phyloP scores from a whole-genome alignment of 495 filamentous ascomycete genomes.

The Endocarpon pusillum region DNA sequence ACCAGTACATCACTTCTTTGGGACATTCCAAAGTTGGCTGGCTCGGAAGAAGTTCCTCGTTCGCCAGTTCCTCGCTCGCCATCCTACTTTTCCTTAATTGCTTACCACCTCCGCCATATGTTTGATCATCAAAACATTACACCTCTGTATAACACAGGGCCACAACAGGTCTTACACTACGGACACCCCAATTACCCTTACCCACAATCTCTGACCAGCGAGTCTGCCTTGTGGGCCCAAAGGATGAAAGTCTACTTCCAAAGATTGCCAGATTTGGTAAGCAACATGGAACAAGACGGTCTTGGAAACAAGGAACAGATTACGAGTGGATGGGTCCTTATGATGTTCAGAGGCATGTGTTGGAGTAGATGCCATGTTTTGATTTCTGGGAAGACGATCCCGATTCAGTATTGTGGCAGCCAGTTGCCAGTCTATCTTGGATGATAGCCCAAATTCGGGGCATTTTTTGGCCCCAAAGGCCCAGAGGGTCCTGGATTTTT shows the following conservation, averaged over 20 bases:
- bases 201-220: background rate
- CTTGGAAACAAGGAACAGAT: background rate
- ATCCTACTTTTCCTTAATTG: background rate
- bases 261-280: conserved; percentile 5
- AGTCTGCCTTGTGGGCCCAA: background rate
- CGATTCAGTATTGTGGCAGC: conserved; percentile 13
- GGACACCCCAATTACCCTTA: background rate
- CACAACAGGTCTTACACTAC: background rate
- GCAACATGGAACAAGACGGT: conserved; percentile 3
- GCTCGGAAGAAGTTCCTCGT: too few species aligned
- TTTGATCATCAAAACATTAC: background rate
- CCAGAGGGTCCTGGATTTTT: too few species aligned
- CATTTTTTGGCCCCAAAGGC: too few species aligned
- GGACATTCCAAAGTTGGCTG: background rate
- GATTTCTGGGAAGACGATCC: conserved; percentile 10
- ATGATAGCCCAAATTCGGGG: too few species aligned
- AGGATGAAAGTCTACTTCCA: conserved; percentile 7
- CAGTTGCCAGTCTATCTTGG: conserved; percentile 15
- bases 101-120: background rate
- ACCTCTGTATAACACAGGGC: background rate
- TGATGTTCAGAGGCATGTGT: conserved; percentile 14
- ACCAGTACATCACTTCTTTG: background rate
- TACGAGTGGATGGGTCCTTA: conserved; percentile 14
- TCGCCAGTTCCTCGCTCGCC: background rate
- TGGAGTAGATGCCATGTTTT: conserved; percentile 15